Conservation (phyloP, 768 basidiomycete species). For the Pholiota conissans region DNA sequence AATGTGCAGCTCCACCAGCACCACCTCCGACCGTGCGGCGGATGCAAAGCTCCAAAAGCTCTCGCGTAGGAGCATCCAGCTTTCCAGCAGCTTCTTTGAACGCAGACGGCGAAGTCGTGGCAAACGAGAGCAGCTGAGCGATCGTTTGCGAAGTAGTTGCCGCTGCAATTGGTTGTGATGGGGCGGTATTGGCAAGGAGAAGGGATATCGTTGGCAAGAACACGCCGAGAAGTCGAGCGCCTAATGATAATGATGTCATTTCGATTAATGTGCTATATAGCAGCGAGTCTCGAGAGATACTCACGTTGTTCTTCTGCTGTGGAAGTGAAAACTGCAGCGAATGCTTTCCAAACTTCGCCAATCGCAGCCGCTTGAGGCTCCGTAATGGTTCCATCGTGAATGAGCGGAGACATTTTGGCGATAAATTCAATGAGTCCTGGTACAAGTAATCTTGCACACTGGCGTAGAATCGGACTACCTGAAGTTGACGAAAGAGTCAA, state of each 20-base stretch:
- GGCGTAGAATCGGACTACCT: conserved; percentile 65
- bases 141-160: conserved; percentile 58
- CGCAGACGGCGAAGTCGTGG: conserved; percentile 64
- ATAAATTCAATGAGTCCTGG: conserved; percentile 83
- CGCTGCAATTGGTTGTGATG: conserved; percentile 29
- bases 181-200: conserved; percentile 56
- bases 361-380: conserved; percentile 63
- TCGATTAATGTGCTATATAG: too few species aligned
- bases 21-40: conserved; percentile 66
- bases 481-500: conserved; percentile 70
- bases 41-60: conserved; percentile 74
- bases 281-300: conserved; percentile 29
- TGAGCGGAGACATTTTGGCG: conserved; percentile 61
- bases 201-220: conserved; percentile 76
- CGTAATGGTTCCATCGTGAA: conserved; percentile 55
- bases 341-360: conserved; percentile 82
- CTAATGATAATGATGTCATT: too few species aligned
- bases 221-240: conserved; percentile 65
- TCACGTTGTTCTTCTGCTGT: conserved; percentile 63
- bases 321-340: conserved; percentile 60
- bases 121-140: conserved; percentile 69
- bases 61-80: conserved; percentile 56
- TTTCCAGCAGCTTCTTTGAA: conserved; percentile 85
- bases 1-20: conserved; percentile 25
- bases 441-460: conserved; percentile 70